Conservation (phyloP, 202 grass and related monocot species). For the Zoysia matrella region DNA sequence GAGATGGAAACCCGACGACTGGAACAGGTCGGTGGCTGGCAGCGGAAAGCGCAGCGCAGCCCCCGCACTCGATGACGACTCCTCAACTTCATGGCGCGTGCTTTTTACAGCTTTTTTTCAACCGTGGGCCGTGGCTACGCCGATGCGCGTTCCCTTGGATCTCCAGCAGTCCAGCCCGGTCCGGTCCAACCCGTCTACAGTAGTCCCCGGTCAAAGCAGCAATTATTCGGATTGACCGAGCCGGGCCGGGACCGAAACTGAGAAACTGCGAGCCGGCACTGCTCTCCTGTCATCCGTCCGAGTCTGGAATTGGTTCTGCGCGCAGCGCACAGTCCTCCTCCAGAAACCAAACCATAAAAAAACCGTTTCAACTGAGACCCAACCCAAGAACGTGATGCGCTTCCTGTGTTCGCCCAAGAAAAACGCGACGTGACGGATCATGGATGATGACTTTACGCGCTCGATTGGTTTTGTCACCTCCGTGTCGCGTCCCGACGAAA, state of each 20-base stretch:
- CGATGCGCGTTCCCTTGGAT: background rate
- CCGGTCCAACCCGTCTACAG: constrained; percentile 43
- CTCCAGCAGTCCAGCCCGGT: background rate
- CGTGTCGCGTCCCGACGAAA: background rate
- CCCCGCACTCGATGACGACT: constrained; percentile 38
- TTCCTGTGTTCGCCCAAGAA: background rate
- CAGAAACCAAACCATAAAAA: background rate
- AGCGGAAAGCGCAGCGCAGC: no score
- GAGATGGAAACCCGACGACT: constrained; percentile 37
- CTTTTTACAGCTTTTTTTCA: constrained; percentile 41
- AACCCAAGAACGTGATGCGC: background rate
- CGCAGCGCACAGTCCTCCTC: background rate
- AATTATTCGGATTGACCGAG: constrained; percentile 51
- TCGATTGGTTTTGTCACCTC: constrained; percentile 6
- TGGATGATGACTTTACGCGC: constrained; percentile 21
- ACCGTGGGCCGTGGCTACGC: background rate
- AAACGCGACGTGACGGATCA: constrained; percentile 43
- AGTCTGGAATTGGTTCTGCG: background rate
- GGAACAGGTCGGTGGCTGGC: background rate
- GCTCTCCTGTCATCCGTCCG: background rate
- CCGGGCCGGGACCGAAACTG: background rate
- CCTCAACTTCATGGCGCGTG: constrained; percentile 28
- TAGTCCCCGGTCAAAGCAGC: constrained; percentile 28
- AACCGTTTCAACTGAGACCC: background rate
- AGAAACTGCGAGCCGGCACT: background rate